phyloP scores from a whole-genome alignment of 495 filamentous ascomycete genomes.

The Penicillium salamii region DNA sequence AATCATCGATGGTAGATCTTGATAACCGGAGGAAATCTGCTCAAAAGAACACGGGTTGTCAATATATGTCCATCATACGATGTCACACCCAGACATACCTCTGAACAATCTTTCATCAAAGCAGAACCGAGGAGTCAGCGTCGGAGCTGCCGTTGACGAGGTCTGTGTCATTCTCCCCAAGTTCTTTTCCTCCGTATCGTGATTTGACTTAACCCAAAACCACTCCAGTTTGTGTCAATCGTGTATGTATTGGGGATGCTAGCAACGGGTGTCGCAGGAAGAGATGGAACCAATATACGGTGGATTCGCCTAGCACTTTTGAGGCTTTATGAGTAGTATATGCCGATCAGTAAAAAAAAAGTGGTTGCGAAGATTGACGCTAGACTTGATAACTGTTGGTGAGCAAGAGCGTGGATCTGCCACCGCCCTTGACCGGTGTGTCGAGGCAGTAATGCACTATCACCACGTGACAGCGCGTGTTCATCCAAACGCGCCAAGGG shows the following conservation, averaged over 20 bases:
- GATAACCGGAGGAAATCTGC: constrained; percentile 93
- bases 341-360: too few species aligned
- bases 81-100: constrained; percentile 52
- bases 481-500: neutral
- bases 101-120: constrained; percentile 80
- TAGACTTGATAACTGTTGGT: neutral
- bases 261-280: neutral
- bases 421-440: too few species aligned
- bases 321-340: too few species aligned
- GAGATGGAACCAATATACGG: too few species aligned
- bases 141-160: constrained; percentile 51
- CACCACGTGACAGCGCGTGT: constrained; percentile 1
- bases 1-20: constrained; percentile 82
- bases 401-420: too few species aligned
- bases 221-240: constrained; percentile 48
- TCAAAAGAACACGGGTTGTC: constrained; percentile 6
- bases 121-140: constrained; percentile 84
- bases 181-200: constrained; percentile 15
- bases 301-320: too few species aligned
- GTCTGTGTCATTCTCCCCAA: constrained; percentile 58
- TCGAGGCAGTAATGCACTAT: neutral
- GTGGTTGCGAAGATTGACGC: neutral
- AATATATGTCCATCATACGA: neutral
- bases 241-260: neutral
- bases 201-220: constrained; percentile 36